Base-by-base conservation (phyloP, 371 early-diverging fungal genomes). In the Saksenaea vasiformis region DNA sequence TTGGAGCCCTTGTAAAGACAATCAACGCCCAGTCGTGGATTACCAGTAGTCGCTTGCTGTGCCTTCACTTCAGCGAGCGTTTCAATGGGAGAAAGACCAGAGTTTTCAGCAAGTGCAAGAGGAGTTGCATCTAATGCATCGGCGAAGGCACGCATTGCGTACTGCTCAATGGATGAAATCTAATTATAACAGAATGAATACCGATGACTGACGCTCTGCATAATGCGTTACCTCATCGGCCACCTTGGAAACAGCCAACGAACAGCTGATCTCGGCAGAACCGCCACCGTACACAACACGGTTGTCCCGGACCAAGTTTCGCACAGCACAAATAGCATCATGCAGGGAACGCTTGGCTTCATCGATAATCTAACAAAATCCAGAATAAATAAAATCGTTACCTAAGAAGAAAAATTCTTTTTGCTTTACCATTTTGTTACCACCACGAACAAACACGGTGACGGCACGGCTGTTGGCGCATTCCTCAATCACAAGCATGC, bases 231-330 rank as follows among this genome's bases (percentile, higher is more conserved):
- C 78, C 75, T 91, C 87, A 79, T 98, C 98, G 17, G 99, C 99
- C 37, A 92, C 97, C 70, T 90, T 88, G 53, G 93, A 83, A 41
- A 99, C 95, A 28, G 94, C 97, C 55, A 98, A 79, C 27, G 98
- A 91, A 79, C 95, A 94, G 69, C 95, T 87, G 71, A 99, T 94
- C 81, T 99, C 99, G 58, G 98, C 95, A 43, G 98, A 94, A 64
- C 99, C 99, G 66, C 99, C 99, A 65, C 99, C 99, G 80, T 99
- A 99, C 5, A 99, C 99, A 44, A 99, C 95, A 66, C 96, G 94
- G 85, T 95, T 96, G 78, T 98, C 96, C 57, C 90, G 86, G 41
- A 99, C 89, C 67, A 99, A 83, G 80, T 99, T 99, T 70, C 99
- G 93, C 34, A 99, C 99, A 57, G 98, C 99, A 75, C 99, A 99